phyloP scores from a whole-genome alignment of 129 eudicot genomes.

The Lactuca saligna region DNA sequence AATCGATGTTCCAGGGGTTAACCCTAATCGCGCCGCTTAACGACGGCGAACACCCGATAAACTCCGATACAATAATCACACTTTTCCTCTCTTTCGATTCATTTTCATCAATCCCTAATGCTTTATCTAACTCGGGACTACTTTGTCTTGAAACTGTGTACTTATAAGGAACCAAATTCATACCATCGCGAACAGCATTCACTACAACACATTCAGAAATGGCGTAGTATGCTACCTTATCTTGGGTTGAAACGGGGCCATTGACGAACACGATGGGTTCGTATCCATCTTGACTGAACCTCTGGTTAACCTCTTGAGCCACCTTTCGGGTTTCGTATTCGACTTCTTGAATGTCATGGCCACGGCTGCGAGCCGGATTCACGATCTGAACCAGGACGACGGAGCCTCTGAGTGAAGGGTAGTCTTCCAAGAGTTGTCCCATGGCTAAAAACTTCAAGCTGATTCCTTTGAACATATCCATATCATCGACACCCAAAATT shows the following conservation, averaged over 20 bases:
- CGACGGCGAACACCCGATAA: conserved; percentile 94
- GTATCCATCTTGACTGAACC: conserved; percentile 59
- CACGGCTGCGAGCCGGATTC: conserved; percentile 79
- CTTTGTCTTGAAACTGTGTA: conserved; percentile 80
- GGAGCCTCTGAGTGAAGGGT: conserved; percentile 50
- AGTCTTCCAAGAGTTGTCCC: conserved; percentile 63
- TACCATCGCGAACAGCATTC: conserved; percentile 93
- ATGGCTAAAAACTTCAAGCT: conserved; percentile 82
- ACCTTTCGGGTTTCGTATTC: conserved; percentile 50
- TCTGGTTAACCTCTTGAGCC: conserved; percentile 56
- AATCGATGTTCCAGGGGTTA: conserved; percentile 78
- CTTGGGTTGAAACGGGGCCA: conserved; percentile 69
- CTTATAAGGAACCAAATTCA: conserved; percentile 94
- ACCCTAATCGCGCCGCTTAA: conserved; percentile 88
- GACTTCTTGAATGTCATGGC: conserved; percentile 73
- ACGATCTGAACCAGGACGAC: conserved; percentile 80
- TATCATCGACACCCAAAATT: conserved; percentile 91
- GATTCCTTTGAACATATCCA: conserved; percentile 92
- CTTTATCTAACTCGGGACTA: conserved; percentile 56
- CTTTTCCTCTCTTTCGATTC: conserved; percentile 48
- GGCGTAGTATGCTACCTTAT: conserved; percentile 73
- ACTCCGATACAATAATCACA: conserved; percentile 85
- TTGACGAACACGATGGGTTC: conserved; percentile 71
- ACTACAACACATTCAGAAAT: conserved; percentile 84
- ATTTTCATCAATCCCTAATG: conserved; percentile 34